These are phyloP conservation scores for Dendrocalamus latiflorus DNA, from an alignment of 202 grass and related monocot species.

Conservation along the genomic window DNA sequence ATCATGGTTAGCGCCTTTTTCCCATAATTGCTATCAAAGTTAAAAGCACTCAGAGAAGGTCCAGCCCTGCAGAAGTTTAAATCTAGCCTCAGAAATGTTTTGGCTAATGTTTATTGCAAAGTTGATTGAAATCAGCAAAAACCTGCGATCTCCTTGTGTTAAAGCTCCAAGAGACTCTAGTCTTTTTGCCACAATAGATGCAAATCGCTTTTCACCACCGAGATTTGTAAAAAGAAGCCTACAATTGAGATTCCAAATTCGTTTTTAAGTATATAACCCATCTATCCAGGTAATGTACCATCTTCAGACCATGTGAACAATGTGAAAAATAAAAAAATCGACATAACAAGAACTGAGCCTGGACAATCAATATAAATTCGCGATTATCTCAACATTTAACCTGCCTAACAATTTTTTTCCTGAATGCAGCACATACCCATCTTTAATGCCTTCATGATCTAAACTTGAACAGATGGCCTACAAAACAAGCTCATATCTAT, in stretches of 20 bases:
- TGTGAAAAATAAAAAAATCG: constrained; percentile 10
- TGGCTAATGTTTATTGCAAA: background rate
- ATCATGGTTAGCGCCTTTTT: constrained; percentile 76
- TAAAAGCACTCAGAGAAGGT: constrained; percentile 84
- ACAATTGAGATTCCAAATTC: constrained; percentile 11
- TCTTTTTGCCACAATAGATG: constrained; percentile 95
- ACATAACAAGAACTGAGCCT: background rate
- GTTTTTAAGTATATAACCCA: constrained; percentile 18
- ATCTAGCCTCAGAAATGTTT: constrained; percentile 23
- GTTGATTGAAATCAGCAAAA: constrained; percentile 28
- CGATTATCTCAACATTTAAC: constrained; percentile 13
- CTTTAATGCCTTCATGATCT: background rate
- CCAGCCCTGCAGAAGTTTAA: constrained; percentile 69
- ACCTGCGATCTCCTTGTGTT: constrained; percentile 99
- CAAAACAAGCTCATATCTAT: constrained; percentile 16
- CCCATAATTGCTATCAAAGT: constrained; percentile 92
- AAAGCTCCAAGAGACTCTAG: constrained; percentile 96
- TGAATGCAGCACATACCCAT: background rate
- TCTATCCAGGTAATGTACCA: background rate
- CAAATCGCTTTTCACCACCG: constrained; percentile 94
- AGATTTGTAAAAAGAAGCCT: constrained; percentile 99
- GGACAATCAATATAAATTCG: constrained; percentile 7
- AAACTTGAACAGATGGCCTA: background rate
- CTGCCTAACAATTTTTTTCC: background rate
- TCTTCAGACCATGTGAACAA: background rate